Conservation (phyloP, 1,139 yeast genomes). For the Taphrina deformans region DNA sequence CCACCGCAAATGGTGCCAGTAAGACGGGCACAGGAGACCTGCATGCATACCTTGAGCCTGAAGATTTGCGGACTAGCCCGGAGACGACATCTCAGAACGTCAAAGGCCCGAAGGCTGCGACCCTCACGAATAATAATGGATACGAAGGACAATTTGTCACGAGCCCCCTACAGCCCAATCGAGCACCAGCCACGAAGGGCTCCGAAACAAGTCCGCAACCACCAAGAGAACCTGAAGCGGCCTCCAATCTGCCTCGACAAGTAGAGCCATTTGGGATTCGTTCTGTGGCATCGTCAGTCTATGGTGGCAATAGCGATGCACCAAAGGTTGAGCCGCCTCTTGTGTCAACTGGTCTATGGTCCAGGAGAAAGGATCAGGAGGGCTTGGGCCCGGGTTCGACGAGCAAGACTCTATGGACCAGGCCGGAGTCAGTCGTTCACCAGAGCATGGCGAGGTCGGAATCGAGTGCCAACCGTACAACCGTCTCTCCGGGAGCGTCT, state of each 20-base stretch:
- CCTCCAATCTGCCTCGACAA: neutral
- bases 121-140: neutral
- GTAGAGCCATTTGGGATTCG: neutral
- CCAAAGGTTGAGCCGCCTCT: neutral
- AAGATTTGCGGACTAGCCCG: neutral
- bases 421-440: neutral
- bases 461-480: neutral
- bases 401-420: neutral
- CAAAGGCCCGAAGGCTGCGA: neutral
- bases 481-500: neutral
- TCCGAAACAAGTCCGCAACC: too few species aligned
- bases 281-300: neutral
- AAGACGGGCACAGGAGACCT: neutral
- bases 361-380: neutral
- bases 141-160: neutral
- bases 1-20: neutral
- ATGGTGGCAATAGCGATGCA: neutral
- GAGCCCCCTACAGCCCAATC: neutral
- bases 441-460: neutral
- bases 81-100: neutral
- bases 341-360: neutral
- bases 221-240: neutral
- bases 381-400: neutral
- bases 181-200: neutral
- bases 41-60: neutral